Evolutionary conservation across 345 rosid genomes (phyloP).

Genomic region (Theobroma cacao): DNA sequence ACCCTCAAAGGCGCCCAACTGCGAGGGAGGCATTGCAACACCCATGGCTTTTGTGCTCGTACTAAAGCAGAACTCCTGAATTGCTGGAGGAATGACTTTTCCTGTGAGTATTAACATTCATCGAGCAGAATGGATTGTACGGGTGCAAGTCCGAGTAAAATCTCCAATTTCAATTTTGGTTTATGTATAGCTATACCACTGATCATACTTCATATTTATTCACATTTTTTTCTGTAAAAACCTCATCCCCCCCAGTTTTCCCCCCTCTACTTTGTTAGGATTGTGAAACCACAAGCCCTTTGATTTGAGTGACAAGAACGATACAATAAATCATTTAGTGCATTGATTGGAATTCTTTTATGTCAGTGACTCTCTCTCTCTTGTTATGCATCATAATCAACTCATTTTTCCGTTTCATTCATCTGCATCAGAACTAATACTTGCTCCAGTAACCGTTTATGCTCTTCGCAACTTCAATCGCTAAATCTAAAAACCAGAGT

Average conservation of each 20-base stretch:
- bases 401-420: neutral
- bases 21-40: constrained; percentile 80
- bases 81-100: neutral
- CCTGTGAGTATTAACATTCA: constrained; percentile 4
- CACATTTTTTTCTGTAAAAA: constrained; percentile 10
- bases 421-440: neutral
- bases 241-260: neutral
- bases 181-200: neutral
- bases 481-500: neutral
- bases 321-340: constrained; percentile 12
- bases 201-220: neutral
- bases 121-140: neutral
- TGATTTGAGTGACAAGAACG: constrained; percentile 14
- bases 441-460: neutral
- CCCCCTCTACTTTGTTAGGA: constrained; percentile 6
- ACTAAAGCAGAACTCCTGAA: constrained; percentile 10
- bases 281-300: constrained; percentile 19
- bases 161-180: constrained; percentile 31
- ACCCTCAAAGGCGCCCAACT: constrained; percentile 75
- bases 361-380: neutral
- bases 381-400: neutral
- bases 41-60: constrained; percentile 70
- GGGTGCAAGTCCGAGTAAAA: neutral
- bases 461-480: neutral
- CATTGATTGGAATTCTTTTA: neutral